Base-by-base conservation (phyloP, 257 asterid species). In the Jasminum sambac region DNA sequence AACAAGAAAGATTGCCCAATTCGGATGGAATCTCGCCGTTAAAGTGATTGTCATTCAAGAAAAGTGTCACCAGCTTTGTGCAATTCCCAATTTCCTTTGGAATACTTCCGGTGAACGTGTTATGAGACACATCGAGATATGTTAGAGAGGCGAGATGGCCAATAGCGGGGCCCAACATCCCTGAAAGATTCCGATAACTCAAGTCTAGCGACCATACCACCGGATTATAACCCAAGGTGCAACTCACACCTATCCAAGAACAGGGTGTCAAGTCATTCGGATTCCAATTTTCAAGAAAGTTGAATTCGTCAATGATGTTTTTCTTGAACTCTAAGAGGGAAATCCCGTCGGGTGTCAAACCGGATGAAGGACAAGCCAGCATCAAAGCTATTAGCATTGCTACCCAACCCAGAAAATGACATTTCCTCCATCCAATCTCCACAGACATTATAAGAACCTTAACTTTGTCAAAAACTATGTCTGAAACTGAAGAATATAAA, bases 21-120 rank as follows among this genome's bases (percentile, higher is more conserved):
- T 92, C 91, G 26, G 67, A 74, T 14, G 96, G 98, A n/a, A 92
- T 86, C 52, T 81, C 74, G 48, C 95, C 98, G 38, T 48, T 76
- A 40, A 92, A 75, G 66, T 72, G 80, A 59, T 90, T 93, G 58
- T 88, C 77, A 60, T 86, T 81, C 87, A 90, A 77, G 76, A 62
- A 76, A 13, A 93, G 90, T 23, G 68, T 62, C 17, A 81, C 83
- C 62, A 93, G 76, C 30, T 50, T 77, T 0, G 86, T 79, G 64
- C 91, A 87, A 46, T 81, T 82, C 36, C 83, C 91, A 50, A 93
- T 84, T 80, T 87, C 96, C 78, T 82, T 88, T 1, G 97, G 98
- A 64, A 93, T 86, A 13, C 30, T 70, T 44, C 97, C 95, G 4
- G 61, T 69, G 59, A 93, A 84, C 66, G 63, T 77, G 70, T 93